Conservation (phyloP, 2,329 filamentous ascomycete genomes). For the Fusarium sp. region DNA sequence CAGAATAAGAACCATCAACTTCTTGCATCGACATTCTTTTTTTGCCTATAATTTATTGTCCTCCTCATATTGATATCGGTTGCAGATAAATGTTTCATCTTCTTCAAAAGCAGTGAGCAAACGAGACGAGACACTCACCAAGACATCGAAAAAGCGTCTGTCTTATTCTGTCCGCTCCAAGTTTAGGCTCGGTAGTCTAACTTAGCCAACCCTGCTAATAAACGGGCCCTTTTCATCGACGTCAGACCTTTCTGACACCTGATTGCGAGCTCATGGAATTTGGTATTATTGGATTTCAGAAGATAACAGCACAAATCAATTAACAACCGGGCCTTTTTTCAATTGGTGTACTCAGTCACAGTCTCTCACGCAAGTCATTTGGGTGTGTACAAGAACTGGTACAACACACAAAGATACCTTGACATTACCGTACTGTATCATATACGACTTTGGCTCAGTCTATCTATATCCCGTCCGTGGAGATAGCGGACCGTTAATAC, state of each 20-base stretch:
- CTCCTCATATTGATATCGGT: not conserved
- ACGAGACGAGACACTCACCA: constrained; percentile 8
- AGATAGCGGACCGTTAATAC: constrained; percentile 25
- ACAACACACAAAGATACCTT: constrained; percentile 10
- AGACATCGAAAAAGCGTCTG: constrained; percentile 8
- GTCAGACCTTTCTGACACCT: constrained; percentile 20
- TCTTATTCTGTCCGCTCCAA: not conserved
- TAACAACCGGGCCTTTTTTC: not conserved
- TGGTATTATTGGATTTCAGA: not conserved
- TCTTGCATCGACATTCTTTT: not conserved
- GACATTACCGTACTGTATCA: not conserved
- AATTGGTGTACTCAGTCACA: not conserved
- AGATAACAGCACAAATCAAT: constrained; percentile 13
- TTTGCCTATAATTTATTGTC: not conserved
- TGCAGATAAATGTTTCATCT: not conserved
- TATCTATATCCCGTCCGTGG: constrained; percentile 20
- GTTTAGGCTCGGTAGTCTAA: constrained; percentile 7
- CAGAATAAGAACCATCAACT: constrained; percentile 2
- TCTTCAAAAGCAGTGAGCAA: not conserved
- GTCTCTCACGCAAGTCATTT: not conserved
- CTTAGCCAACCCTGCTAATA: constrained; percentile 3
- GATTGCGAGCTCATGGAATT: not conserved
- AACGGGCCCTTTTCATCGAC: constrained; percentile 6
- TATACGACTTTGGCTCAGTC: constrained; percentile 10
- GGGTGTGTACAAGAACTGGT: constrained; percentile 17